Conservation (phyloP, 345 rosid species). For the Hibiscus tridactylites region DNA sequence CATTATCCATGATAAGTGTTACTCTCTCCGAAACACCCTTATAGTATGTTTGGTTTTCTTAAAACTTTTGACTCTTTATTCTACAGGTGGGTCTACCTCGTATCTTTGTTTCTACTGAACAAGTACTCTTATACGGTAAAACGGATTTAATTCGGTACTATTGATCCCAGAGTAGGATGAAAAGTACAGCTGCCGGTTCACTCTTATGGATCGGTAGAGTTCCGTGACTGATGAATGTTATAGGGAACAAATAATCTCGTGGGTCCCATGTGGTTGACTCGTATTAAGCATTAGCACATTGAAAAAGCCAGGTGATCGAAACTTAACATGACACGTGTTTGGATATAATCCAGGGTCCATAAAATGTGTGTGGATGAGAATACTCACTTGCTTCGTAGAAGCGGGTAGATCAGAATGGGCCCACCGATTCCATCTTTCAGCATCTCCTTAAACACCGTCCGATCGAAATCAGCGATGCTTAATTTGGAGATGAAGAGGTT, state of each 20-base stretch:
- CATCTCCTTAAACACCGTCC: conserved; percentile 48
- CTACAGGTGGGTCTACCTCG: conserved; percentile 10
- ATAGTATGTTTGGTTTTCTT: not conserved
- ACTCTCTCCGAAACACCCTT: conserved; percentile 7
- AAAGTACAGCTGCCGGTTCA: not conserved
- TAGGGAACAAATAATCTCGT: not conserved
- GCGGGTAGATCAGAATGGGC: conserved; percentile 85
- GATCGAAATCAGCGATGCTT: conserved; percentile 54
- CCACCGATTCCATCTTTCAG: conserved; percentile 78
- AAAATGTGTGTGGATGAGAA: not conserved
- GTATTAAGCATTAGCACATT: not conserved
- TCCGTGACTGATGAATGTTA: too few species aligned
- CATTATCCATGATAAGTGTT: conserved; percentile 33
- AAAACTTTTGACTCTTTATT: not conserved
- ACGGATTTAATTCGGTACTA: not conserved
- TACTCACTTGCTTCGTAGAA: conserved; percentile 73
- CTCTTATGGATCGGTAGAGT: not conserved
- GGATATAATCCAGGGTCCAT: conserved; percentile 5
- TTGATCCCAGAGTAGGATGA: not conserved
- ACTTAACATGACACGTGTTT: conserved; percentile 6
- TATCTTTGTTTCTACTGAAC: conserved; percentile 28
- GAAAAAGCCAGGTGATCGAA: not conserved
- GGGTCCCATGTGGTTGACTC: conserved; percentile 11
- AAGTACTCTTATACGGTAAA: conserved; percentile 15
- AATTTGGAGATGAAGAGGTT: conserved; percentile 63